Evolutionary conservation across 805 yeast species (phyloP), one percentile per base, ranked within the genome.

Genomic region (Schizosaccharomyces octosporus): DNA sequence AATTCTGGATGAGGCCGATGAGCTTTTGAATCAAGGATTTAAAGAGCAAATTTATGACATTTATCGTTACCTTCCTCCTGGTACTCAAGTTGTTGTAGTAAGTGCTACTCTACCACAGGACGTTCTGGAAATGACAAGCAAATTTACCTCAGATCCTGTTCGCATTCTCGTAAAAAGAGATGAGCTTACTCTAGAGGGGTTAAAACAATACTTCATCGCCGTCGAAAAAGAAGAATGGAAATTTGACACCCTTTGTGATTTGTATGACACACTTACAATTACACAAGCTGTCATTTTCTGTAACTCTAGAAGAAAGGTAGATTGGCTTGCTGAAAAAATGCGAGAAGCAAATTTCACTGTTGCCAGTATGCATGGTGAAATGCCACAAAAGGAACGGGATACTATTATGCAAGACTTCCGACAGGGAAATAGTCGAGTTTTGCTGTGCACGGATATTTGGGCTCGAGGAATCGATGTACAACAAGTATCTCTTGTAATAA

Each of bases 391-490:
- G 69, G 95, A 90, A 72, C 81, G 98, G 75, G 97, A 93, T 74
- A 76, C 81, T 68, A 86, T 93, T 68, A 93, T 93, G 98, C 81
- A 82, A 72, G 97, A 89, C 73, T 93, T 93, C 81, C 80, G 98
- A 73, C 78, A 84, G 63, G 98, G 98, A 63, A 81, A 85, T 66
- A 86, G 96, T 62, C 81, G 98, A 72, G 90, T 93, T 60, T 77
- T 93, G 72, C 93, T 93, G 71, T 84, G 97, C 66, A 93, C 98
- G 54, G 98, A 93, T 74, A 85, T 93, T 69, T 85, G 90, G 84
- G 98, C 98, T 60, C 81, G 98, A 75, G 98, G 98, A 71, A 93
- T 90, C 66, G 98, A 90, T 74, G 97, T 90, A 64, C 98, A 90
- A 77, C 97, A 90, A 72, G 96, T 90, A 59, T 89, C 97, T 13